phyloP scores from a whole-genome alignment of 345 rosid species.

The Lepidium didymum region DNA sequence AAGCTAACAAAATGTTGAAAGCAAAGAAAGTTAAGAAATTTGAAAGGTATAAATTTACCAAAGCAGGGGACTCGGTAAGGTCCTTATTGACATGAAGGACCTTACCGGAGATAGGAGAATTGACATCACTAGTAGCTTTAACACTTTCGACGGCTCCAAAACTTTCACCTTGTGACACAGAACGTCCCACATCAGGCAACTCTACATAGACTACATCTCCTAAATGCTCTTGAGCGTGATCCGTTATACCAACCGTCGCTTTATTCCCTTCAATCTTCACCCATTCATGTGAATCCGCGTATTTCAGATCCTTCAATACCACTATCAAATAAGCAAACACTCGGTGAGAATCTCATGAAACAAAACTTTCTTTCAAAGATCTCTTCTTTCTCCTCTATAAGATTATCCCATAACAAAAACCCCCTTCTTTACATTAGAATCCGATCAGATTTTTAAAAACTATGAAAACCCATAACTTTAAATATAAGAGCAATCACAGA shows the following conservation, averaged over 20 bases:
- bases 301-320: slow-evolving; percentile 80
- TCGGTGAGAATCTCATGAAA: not conserved
- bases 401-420: too few relatives aligned
- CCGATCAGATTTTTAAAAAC: not conserved
- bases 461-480: not conserved
- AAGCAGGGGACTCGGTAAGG: slow-evolving; percentile 56
- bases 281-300: slow-evolving; percentile 92
- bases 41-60: slow-evolving; percentile 48
- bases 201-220: slow-evolving; percentile 97
- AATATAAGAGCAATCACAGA: slow-evolving; percentile 3
- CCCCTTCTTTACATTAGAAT: too few relatives aligned
- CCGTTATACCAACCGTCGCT: slow-evolving; percentile 84
- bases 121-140: slow-evolving; percentile 93
- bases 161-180: slow-evolving; percentile 58
- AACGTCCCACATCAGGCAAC: slow-evolving; percentile 67
- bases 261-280: slow-evolving; percentile 69
- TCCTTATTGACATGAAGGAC: slow-evolving; percentile 70
- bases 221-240: slow-evolving; percentile 95
- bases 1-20: not conserved
- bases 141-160: slow-evolving; percentile 99
- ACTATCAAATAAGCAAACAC: slow-evolving; percentile 4
- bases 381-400: too few relatives aligned
- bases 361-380: too few relatives aligned
- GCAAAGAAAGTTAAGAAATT: not conserved
- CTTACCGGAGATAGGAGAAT: slow-evolving; percentile 84